Evolutionary conservation across 2,329 filamentous ascomycete species (phyloP).

Genomic region (Aureobasidium sp.): DNA sequence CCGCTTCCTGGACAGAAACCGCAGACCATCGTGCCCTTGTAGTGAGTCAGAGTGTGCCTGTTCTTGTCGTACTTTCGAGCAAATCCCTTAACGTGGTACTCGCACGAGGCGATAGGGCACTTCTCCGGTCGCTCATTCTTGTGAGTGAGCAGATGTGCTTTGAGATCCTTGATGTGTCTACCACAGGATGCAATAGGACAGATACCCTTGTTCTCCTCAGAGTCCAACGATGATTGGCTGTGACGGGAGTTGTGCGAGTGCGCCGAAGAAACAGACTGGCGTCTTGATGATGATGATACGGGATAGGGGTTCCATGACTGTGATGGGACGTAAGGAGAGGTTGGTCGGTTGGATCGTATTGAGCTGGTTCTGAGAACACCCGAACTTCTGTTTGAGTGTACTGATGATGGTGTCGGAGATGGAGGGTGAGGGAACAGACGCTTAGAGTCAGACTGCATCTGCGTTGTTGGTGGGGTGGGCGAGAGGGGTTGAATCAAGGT

Average conservation of each 20-base stretch:
- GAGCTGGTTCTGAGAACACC: constrained; percentile 61
- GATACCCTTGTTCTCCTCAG: constrained; percentile 52
- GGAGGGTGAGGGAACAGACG: constrained; percentile 41
- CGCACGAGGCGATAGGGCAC: constrained; percentile 84
- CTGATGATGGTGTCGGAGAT: constrained; percentile 53
- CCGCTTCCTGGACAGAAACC: constrained; percentile 88
- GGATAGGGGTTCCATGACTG: constrained; percentile 47
- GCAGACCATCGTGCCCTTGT: constrained; percentile 96
- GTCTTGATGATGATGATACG: constrained; percentile 38
- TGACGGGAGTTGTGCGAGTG: constrained; percentile 58
- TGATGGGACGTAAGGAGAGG: constrained; percentile 6
- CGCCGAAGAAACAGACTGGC: constrained; percentile 62
- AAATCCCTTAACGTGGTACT: constrained; percentile 88
- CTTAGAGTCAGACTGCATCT: constrained; percentile 31
- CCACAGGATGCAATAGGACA: constrained; percentile 81
- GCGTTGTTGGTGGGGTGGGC: constrained; percentile 32
- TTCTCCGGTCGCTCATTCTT: constrained; percentile 87
- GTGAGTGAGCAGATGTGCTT: constrained; percentile 91
- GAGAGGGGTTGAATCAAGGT: constrained; percentile 49
- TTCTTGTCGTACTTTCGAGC: constrained; percentile 96
- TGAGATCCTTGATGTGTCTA: constrained; percentile 80
- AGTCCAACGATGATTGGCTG: constrained; percentile 34
- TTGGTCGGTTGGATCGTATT: constrained; percentile 5
- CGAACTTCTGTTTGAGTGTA: constrained; percentile 36
- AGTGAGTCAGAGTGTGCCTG: constrained; percentile 85